Percentiles rank a stretch among this genome's conserved stretches.
Evolutionary conservation across 169 alveolate species (phyloP).

Genomic region (Cryptosporidium xiaoi): DNA sequence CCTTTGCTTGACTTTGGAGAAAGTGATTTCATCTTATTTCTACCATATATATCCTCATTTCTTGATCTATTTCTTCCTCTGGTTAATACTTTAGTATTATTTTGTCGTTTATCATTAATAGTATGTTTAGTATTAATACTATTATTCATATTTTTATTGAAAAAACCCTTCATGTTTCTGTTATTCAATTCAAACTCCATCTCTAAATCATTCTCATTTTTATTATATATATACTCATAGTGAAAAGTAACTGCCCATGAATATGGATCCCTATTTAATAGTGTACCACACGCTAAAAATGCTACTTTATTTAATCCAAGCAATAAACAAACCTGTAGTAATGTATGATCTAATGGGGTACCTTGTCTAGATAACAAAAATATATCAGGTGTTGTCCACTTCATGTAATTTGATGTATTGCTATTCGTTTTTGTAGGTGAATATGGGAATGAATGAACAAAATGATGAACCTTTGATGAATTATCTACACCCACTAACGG

Average conservation of each 20-base stretch:
- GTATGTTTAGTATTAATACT: neutral
- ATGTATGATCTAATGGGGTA: constrained; percentile 70
- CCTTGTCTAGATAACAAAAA: constrained; percentile 71
- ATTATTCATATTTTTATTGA: constrained; percentile 1
- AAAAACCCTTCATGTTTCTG: constrained; percentile 12
- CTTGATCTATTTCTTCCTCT: too few relatives aligned
- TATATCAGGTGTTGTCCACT: constrained; percentile 70
- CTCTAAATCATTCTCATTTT: neutral
- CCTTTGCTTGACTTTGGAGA: constrained; percentile 30
- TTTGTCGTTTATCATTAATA: too few relatives aligned
- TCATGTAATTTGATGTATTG: neutral
- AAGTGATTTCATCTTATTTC: constrained; percentile 52
- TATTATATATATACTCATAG: constrained; percentile 23
- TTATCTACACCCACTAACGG: constrained; percentile 38
- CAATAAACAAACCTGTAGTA: constrained; percentile 55
- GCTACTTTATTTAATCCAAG: constrained; percentile 67
- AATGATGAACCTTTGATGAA: constrained; percentile 66
- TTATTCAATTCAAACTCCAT: constrained; percentile 3
- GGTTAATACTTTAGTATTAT: too few relatives aligned
- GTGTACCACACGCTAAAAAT: constrained; percentile 70
- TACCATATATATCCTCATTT: neutral
- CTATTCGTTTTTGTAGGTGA: constrained; percentile 17
- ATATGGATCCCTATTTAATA: constrained; percentile 69
- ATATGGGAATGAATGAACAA: constrained; percentile 67
- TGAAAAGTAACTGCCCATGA: constrained; percentile 71